phyloP scores from a whole-genome alignment of 345 rosid species.

The Reutealis trisperma region DNA sequence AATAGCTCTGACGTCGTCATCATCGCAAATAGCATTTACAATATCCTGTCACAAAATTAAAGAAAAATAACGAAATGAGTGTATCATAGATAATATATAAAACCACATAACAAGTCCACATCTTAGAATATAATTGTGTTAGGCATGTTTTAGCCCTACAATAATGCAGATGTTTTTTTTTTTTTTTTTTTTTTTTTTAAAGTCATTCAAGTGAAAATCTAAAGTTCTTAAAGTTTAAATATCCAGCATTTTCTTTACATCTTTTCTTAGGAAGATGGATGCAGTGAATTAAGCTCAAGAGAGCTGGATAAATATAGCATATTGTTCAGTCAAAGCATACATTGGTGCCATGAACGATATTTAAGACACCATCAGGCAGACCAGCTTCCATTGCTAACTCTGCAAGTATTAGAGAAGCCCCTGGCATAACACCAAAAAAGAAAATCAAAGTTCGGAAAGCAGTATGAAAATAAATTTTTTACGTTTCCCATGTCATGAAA shows the following conservation, averaged over 20 bases:
- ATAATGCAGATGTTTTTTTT: neutral
- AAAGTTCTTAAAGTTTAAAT: neutral
- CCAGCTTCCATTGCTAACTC: constrained; percentile 98
- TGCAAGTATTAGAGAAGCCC: constrained; percentile 89
- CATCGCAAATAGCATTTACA: constrained; percentile 95
- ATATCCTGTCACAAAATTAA: constrained; percentile 56
- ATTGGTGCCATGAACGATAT: constrained; percentile 87
- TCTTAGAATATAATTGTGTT: neutral
- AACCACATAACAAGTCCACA: neutral
- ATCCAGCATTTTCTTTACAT: neutral
- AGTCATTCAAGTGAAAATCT: neutral
- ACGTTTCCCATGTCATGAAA: neutral
- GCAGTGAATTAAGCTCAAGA: neutral
- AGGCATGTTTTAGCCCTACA: neutral
- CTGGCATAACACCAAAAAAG: constrained; percentile 42
- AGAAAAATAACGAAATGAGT: constrained; percentile 13
- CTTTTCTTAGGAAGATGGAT: neutral
- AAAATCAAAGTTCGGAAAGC: constrained; percentile 1
- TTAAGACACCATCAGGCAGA: constrained; percentile 85
- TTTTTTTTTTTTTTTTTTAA: too few relatives aligned
- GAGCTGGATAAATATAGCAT: neutral
- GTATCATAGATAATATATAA: neutral
- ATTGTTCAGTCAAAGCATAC: constrained; percentile 42
- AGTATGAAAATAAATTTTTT: neutral
- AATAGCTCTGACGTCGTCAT: constrained; percentile 72